Evolutionary conservation across 768 basidiomycete genomes (phyloP), one percentile per base, ranked within the genome.

Genomic region (Rhodotorula babjevae): DNA sequence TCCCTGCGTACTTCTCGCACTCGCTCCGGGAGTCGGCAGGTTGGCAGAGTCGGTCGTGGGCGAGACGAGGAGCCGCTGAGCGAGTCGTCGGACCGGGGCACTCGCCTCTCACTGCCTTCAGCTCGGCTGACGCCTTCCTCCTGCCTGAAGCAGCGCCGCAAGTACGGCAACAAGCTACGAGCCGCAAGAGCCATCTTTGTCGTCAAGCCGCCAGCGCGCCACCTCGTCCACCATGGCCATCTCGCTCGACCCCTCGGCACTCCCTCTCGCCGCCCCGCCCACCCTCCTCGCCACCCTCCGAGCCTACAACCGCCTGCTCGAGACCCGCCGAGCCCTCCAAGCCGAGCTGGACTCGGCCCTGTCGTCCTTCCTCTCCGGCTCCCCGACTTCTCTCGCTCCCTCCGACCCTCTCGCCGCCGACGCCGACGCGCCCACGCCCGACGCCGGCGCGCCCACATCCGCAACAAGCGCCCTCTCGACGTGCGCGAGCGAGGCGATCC

Each of bases 281-380:
- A 53, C 52, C 1, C 61, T 71, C 15, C 62, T 74, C 4, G 29
- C 44, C 7, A 65, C 73, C 25, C 63, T 71, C 25, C 44, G 52
- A 15, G 52, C 55, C 31, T 42, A 65, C 65, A 55, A 46, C 33
- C 58, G 33, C 49, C 47, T 36, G 4, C 63, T 61, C 65, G 63
- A 68, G 21, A 74, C 66, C 29, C 69, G 73, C 29, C 59, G 57
- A 14, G 56, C 73, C 2, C 62, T 74, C 16, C 66, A 61, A 3
- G 25, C 46, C 10, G 73, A 74, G 29, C 66, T 74, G 33, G 73
- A 74, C n/a, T 25, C 16, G 1, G 62, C 73, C 0, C 58, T 74
- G 25, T 49, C 60, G 27, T 58, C 63, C 23, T 74, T 71, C 67
- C 56, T 74, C 46, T 61, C 65, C 14, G 47, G 58, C n/a, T 29